phyloP scores from a whole-genome alignment of 352 stramenopile species.

The Pythium utonaiense region DNA sequence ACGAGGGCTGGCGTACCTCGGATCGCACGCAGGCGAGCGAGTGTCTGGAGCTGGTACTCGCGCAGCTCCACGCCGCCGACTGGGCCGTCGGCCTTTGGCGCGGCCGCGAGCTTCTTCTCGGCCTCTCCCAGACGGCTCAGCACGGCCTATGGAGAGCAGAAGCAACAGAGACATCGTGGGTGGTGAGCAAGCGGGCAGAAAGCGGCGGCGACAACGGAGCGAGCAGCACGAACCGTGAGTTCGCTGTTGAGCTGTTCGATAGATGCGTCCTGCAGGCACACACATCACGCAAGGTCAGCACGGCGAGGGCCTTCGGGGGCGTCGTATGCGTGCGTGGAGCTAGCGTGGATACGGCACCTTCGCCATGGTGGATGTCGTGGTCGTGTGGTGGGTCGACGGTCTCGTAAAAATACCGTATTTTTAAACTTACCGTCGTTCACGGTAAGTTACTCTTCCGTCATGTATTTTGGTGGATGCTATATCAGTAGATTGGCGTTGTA shows the following conservation, averaged over 20 bases:
- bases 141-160: conserved; percentile 33
- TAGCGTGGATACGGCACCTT: not conserved
- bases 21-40: conserved; percentile 58
- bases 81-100: conserved; percentile 43
- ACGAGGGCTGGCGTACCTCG: conserved; percentile 28
- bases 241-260: conserved; percentile 20
- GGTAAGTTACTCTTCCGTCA: too few species aligned
- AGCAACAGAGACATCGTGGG: not conserved
- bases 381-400: not conserved
- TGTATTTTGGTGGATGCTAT: too few species aligned
- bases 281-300: not conserved
- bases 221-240: conserved; percentile 8
- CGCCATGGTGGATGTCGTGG: not conserved
- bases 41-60: conserved; percentile 63
- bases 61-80: conserved; percentile 60
- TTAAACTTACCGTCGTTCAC: not conserved
- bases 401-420: not conserved
- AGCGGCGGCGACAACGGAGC: not conserved
- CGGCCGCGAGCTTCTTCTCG: conserved; percentile 39
- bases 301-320: too few species aligned
- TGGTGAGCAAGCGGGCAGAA: not conserved
- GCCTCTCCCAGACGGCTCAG: conserved; percentile 40
- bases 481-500: too few species aligned
- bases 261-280: not conserved
- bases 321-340: not conserved